Base-by-base conservation (phyloP, 306 rosid genomes). In the Quercus cerris region DNA sequence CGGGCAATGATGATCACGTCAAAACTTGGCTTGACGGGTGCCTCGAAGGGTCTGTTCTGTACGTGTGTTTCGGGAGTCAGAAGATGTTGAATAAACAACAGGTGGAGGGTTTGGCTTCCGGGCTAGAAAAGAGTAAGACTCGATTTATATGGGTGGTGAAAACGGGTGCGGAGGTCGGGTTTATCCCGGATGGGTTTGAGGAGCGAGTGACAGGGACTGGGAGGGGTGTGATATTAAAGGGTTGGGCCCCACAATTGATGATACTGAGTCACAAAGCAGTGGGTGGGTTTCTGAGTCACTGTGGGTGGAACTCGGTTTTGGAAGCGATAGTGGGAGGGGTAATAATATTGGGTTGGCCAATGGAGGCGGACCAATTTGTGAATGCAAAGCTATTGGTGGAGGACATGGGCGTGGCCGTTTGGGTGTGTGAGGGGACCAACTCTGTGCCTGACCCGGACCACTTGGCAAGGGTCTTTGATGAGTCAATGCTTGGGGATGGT, bases 61-160 rank as follows among this genome's bases (percentile, higher is more conserved):
- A 89, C 4, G 90, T 93, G 15, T 88, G 97, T 38, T 91, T 93
- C 31, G 94, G 97, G 77, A 89, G 97, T 82, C 97, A 91, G 84
- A 93, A 84, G 83, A 1, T 91, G 33, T 9, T 87, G 5, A 78
- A 63, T 4, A 85, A 70, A 62, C 81, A 38, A 7, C 97, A 91
- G 6, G 86, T 91, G 85, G 87, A 89, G 71, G 93, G 89, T 0
- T 63, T 91, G 84, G 97, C 97, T 10, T n/a, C 73, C 1, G 94
- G 94, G 79, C 90, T 91, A 51, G 93, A 91, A 31, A 58, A 9
- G 56, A 89, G 93, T 30, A 55, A 75, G 30, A 74, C 56, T 27
- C 81, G 83, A 0, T 93, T 91, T 44, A 70, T 93, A 5, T 93
- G 97, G 97, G 94, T 85, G 0, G 91, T 85, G 64, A 88, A 87